Base-by-base conservation (phyloP, 2,329 filamentous ascomycete species). In the Zymoseptoria pseudotritici region DNA sequence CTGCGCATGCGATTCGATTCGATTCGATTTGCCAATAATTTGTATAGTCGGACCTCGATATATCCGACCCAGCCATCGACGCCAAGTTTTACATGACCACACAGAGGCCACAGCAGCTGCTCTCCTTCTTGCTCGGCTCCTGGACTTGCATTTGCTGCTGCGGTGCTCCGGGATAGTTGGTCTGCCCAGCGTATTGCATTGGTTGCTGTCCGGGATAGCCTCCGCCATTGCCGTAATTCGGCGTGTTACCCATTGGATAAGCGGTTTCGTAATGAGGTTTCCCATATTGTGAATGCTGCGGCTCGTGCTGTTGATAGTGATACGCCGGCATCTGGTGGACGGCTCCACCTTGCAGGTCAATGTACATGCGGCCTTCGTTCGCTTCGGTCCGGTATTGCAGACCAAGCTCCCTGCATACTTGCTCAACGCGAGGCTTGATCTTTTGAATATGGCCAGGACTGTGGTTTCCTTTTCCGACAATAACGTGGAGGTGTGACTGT, bases 381-480 rank as follows among this genome's bases (percentile, higher is more conserved):
- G 89, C 87, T 78, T 97, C 94, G 1, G 91, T 95, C 59, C 82
- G 77, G 75, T 89, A 97, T 69, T 91, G 83, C 58, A 99, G 79
- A 0, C 92, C 90, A 52, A 96, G 76, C 73, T 97, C 88, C 54
- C 80, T 83, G 75, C 93, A 91, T 54, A 97, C 80, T 72, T 89
- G 82, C 77, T 97, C 92, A 51, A 97, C 91, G 62, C 89, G 83
- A n/a, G 94, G 94, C 78, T 96, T 97, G 75, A 99, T 86, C 80
- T 94, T 97, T 75, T 96, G 91, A 22, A 97, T 82, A 70, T 94
- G 88, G 65, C 86, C 83, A 9, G 77, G 79, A 55, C 86, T 90
- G 77, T 99, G 94, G 74, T 95, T 94, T 2, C 94, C 94, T 76
- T 93, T 96, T 70, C 94, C 94, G 29, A 97, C 93, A 70, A 99